Percentiles rank a stretch among this genome's conserved stretches.
Conservation (phyloP, 768 basidiomycete species). For the Gyrodon lividus region DNA sequence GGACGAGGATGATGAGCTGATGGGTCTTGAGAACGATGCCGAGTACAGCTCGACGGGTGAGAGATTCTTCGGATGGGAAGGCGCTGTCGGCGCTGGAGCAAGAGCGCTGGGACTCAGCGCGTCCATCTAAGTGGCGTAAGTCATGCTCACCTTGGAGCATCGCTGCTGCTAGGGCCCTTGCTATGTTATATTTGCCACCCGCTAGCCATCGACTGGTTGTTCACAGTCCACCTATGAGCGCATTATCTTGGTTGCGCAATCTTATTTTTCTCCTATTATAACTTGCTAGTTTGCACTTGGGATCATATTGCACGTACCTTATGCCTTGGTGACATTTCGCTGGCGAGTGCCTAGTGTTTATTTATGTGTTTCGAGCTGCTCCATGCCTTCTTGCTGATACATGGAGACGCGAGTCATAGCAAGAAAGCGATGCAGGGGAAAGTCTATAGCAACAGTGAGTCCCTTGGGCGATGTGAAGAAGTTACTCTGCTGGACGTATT, state of each 20-base stretch:
- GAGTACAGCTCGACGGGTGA: conserved; percentile 42
- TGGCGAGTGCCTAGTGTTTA: conserved; percentile 13
- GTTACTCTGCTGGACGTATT: too few species aligned
- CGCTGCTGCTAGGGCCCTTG: conserved; percentile 16
- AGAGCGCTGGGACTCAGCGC: conserved; percentile 67
- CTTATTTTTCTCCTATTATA: background rate
- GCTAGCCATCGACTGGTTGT: background rate
- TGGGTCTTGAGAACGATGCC: conserved; percentile 37
- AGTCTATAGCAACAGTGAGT: background rate
- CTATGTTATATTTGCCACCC: background rate
- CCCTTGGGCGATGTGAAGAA: too few species aligned
- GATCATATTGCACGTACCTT: conserved; percentile 18
- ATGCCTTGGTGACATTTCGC: conserved; percentile 6
- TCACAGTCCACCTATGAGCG: background rate
- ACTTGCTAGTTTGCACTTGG: conserved; percentile 11
- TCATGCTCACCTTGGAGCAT: conserved; percentile 8
- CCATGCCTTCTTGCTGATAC: background rate
- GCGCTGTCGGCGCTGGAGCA: conserved; percentile 75
- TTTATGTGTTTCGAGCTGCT: conserved; percentile 6
- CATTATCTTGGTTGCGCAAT: background rate
- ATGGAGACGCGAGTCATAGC: conserved; percentile 4
- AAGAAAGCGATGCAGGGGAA: background rate
- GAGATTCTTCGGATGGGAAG: conserved; percentile 80
- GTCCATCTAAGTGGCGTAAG: conserved; percentile 31
- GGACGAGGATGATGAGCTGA: conserved; percentile 44